These are phyloP conservation scores for Xylaria sp. DNA, from an alignment of 2,329 filamentous ascomycete species.

Conservation along the genomic window DNA sequence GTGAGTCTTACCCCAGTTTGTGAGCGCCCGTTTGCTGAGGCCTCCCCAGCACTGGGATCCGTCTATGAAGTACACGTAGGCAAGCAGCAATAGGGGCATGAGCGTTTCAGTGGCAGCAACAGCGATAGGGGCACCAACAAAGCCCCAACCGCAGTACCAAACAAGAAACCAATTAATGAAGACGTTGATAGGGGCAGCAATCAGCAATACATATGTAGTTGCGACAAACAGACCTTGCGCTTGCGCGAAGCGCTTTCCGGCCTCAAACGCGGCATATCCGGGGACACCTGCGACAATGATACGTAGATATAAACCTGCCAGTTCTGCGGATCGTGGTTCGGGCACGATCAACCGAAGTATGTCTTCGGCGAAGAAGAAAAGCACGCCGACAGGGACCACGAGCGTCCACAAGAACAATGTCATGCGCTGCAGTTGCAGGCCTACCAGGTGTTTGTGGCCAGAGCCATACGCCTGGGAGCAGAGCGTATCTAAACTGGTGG, in stretches of 20 bases:
- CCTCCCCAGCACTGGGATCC: constrained; percentile 82
- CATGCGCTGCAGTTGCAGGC: constrained; percentile 81
- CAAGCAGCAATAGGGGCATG: constrained; percentile 70
- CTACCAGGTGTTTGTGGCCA: constrained; percentile 86
- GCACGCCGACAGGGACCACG: constrained; percentile 68
- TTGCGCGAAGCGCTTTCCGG: constrained; percentile 78
- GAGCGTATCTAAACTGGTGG: constrained; percentile 88
- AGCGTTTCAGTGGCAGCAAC: constrained; percentile 76
- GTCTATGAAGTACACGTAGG: constrained; percentile 73
- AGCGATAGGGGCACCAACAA: constrained; percentile 77
- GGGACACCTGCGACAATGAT: constrained; percentile 72
- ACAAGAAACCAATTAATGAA: constrained; percentile 80
- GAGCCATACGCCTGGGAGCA: constrained; percentile 94
- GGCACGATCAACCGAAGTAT: constrained; percentile 70
- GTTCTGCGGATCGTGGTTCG: constrained; percentile 67
- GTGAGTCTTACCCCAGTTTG: constrained; percentile 64
- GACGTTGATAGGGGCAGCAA: constrained; percentile 76
- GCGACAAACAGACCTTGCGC: constrained; percentile 82
- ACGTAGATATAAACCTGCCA: constrained; percentile 75
- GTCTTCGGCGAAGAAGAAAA: constrained; percentile 70
- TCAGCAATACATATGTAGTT: constrained; percentile 74
- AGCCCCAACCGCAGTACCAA: constrained; percentile 70
- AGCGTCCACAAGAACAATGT: constrained; percentile 73
- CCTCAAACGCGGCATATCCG: constrained; percentile 76
- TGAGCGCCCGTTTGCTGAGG: constrained; percentile 68